Conservation (phyloP, 2,329 filamentous ascomycete genomes). For the Coniochaeta ligniaria region DNA sequence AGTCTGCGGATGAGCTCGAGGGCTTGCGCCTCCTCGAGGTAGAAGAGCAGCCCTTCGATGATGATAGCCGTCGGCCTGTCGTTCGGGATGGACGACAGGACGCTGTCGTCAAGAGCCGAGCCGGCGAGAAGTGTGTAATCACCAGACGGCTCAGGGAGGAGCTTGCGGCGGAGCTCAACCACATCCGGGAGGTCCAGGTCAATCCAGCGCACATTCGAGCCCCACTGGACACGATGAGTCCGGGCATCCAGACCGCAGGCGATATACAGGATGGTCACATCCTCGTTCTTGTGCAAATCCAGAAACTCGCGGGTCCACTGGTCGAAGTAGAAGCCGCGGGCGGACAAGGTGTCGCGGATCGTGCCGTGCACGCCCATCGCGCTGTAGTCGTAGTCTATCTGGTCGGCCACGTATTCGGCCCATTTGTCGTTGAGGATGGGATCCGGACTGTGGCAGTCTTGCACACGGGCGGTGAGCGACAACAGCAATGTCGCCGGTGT, state of each 20-base stretch:
- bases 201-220: constrained; percentile 1
- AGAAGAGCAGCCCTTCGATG: background rate
- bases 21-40: background rate
- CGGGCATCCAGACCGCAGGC: constrained; percentile 5
- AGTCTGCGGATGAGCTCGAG: background rate
- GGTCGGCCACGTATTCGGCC: background rate
- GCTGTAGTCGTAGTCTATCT: constrained; percentile 1
- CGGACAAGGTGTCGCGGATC: background rate
- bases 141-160: background rate
- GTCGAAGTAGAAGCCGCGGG: background rate
- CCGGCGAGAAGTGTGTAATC: background rate
- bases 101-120: constrained; percentile 5
- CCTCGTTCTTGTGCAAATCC: background rate
- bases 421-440: constrained; percentile 1
- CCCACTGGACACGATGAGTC: background rate
- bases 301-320: constrained; percentile 1
- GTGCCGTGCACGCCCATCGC: background rate
- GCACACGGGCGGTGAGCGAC: background rate
- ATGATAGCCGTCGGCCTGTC: background rate
- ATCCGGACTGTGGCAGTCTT: background rate
- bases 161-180: constrained; percentile 1
- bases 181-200: constrained; percentile 4
- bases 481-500: background rate
- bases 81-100: constrained; percentile 4
- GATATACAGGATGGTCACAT: constrained; percentile 2